A percentile compares a stretch with the other conserved stretches of the same genome.
These are phyloP conservation scores for Apiospora malaysiana DNA, from an alignment of 2,329 filamentous ascomycete genomes.

Conservation along the genomic window DNA sequence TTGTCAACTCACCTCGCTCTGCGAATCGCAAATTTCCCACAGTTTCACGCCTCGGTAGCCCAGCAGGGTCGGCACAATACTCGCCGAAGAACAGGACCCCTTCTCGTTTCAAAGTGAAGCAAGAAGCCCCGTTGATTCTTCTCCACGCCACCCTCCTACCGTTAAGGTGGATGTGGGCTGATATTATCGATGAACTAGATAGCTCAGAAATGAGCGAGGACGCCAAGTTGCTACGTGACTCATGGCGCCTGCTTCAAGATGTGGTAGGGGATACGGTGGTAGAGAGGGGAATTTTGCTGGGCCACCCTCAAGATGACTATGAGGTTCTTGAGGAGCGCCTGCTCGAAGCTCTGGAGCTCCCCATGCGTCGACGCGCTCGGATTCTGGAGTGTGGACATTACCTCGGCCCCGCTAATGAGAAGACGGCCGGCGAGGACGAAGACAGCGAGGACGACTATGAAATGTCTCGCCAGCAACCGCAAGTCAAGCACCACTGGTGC, in stretches of 20 bases:
- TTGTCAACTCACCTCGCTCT: conserved; percentile 58
- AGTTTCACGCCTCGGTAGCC: conserved; percentile 64
- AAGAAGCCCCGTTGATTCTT: conserved; percentile 73
- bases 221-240: conserved; percentile 60
- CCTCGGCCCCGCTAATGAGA: conserved; percentile 63
- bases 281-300: conserved; percentile 74
- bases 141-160: conserved; percentile 80
- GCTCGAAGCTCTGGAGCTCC: conserved; percentile 75
- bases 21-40: conserved; percentile 56
- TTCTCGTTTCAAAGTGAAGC: conserved; percentile 60
- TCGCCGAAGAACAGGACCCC: conserved; percentile 60
- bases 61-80: conserved; percentile 56
- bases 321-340: conserved; percentile 80
- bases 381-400: conserved; percentile 81
- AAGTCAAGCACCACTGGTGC: conserved; percentile 59
- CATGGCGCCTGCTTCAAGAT: conserved; percentile 71
- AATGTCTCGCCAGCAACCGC: conserved; percentile 38
- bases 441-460: conserved; percentile 50
- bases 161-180: conserved; percentile 68
- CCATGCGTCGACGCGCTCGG: conserved; percentile 65
- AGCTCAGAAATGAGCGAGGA: conserved; percentile 42
- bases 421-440: conserved; percentile 50
- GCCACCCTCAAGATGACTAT: conserved; percentile 81
- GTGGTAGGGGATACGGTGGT: conserved; percentile 76
- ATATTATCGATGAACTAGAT: conserved; percentile 54